Base-by-base conservation (phyloP, 257 asterid species). In the Salvia miltiorrhiza region DNA sequence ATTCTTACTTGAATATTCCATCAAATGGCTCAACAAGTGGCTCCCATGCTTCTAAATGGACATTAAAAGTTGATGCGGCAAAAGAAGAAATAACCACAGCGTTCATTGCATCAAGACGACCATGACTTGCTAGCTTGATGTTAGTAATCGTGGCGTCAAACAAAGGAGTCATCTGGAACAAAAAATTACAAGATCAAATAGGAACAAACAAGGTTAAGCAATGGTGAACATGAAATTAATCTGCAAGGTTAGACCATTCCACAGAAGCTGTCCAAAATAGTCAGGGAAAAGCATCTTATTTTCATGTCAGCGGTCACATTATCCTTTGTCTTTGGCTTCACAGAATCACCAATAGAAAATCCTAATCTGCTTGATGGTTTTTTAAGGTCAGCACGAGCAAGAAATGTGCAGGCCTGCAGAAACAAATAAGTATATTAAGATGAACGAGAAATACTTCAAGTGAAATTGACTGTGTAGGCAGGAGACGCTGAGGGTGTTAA, bases 1-100 rank as follows among this genome's bases (percentile, higher is more conserved):
- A 14, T 33, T 69, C 84, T 81, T 85, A 93, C 99, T 91, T 93
- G 77, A 90, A 91, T 76, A 89, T 93, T 67, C 99, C 99, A 53
- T 93, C 97, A 82, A 93, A 93, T 63, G 99, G 96, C 88, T 93
- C 99, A 71, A 93, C 85, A 57, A 90, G 90, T 69, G 99, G 99
- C 76, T 93, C 99, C 99, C 99, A 93, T 23, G 97, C 96, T 81
- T 93, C 99, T 67, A 93, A 82, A 55, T 87, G 88, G 57, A 86
- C 74, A 74, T 93, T 93, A 80, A 93, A 93, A 52, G 95, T 90
- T 79, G 99, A 93, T 13, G 96, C 97, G 24, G 97, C 97, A 67
- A 93, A 82, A 24, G 96, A 87, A 76, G 96, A 86, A 80, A 90
- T 82, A 78, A 93, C 76, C 63, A 89, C 97, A 9, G 97, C 97